phyloP scores from a whole-genome alignment of 2,329 filamentous ascomycete species.

The Arthrobotrys conoides region DNA sequence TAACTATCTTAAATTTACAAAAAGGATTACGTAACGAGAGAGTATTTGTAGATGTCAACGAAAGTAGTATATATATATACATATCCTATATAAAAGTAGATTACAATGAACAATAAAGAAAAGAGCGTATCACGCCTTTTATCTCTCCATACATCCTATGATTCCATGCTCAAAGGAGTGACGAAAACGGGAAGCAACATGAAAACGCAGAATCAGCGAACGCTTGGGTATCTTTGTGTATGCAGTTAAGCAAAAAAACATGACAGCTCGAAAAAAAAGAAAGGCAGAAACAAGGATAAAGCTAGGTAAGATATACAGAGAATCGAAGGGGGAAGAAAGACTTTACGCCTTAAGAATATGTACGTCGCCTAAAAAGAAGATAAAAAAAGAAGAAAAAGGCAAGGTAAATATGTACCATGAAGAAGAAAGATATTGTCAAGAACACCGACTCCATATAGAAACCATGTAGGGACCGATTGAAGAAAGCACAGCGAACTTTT shows the following conservation, averaged over 20 bases:
- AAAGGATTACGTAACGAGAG: neutral
- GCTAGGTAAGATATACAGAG: slow-evolving; percentile 5
- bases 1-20: too few species aligned
- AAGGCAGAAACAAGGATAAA: neutral
- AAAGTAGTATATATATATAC: neutral
- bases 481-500: slow-evolving; percentile 6
- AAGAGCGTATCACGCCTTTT: neutral
- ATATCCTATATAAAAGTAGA: neutral
- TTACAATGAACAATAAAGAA: neutral
- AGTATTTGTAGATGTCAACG: slow-evolving; percentile 5
- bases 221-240: slow-evolving; percentile 22
- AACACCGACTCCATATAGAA: slow-evolving; percentile 19
- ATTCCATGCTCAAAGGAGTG: slow-evolving; percentile 27
- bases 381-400: neutral
- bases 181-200: neutral
- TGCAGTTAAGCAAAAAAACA: slow-evolving; percentile 6
- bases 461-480: neutral
- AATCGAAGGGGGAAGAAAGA: slow-evolving; percentile 3
- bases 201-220: neutral
- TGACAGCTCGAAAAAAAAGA: neutral
- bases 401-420: slow-evolving; percentile 15
- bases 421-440: neutral
- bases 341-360: slow-evolving; percentile 2
- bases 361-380: neutral
- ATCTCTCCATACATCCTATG: neutral